Evolutionary conservation across 805 yeast genomes (phyloP), one percentile per base, ranked within the genome.

Genomic region (Priceomyces haplophilus): DNA sequence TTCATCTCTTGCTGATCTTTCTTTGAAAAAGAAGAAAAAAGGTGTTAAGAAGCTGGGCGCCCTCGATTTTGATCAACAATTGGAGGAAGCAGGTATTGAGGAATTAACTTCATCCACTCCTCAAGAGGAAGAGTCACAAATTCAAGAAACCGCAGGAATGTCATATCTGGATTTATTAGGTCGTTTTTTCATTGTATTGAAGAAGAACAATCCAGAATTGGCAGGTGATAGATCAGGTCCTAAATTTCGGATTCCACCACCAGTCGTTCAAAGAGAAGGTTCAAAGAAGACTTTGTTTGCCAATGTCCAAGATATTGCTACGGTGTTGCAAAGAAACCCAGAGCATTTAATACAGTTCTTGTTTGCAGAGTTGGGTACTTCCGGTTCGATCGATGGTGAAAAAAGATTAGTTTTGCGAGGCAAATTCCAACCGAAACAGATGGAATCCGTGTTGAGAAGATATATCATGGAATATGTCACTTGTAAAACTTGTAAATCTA

Each of bases 321-420:
- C 87, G 54, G 93, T 89, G 44, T 78, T 93, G 74, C 97, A 93
- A 69, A 83, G 99, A 74, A 86, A 89, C 42, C 93, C 96, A 54
- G 99, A 93, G 61, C 99, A 93, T 72, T 82, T 93, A 52, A 93
- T 93, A 67, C 97, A 89, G 73, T 93, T 85, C 70, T 72, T 93
- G 69, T 93, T 93, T 71, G 97, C 98, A 1, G 99, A 93, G 74
- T 78, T 93, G 79, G 99, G 99, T 83, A 93, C 99, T 16, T 88
- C 98, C 2, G 99, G 99, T 62, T 90, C 97, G 43, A 91, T 93
- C 47, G 99, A 93, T 71, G 99, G 98, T 66, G 91, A 88, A 68
- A 88, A 89, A 76, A 85, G 99, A 70, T 80, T 93, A 65, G 89
- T 93, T 50, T 91, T 93, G 67, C 93, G 88, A 76, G 99, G 99